These are phyloP conservation scores for Brassica balearica DNA, from an alignment of 441 rosid species.

Conservation along the genomic window DNA sequence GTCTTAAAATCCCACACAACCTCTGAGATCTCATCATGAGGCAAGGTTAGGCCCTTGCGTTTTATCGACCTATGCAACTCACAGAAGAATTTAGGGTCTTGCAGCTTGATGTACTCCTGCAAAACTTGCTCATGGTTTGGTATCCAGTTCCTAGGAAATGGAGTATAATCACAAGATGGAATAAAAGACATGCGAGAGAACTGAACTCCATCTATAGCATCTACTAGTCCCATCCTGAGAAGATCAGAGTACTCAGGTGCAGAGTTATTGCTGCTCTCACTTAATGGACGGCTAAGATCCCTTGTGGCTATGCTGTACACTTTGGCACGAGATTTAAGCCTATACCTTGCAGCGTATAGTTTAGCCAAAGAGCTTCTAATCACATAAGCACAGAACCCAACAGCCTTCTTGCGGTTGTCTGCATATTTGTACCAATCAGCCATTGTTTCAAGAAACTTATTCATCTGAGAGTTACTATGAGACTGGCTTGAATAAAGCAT, in stretches of 20 bases:
- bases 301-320: slow-evolving; percentile 88
- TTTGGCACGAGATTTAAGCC: slow-evolving; percentile 96
- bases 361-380: slow-evolving; percentile 96
- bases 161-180: slow-evolving; percentile 96
- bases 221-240: slow-evolving; percentile 97
- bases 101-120: slow-evolving; percentile 76
- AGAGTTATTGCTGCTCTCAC: slow-evolving; percentile 85
- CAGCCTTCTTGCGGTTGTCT: slow-evolving; percentile 91
- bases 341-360: slow-evolving; percentile 95
- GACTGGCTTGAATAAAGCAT: slow-evolving; percentile 99
- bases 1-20: slow-evolving; percentile 91
- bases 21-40: slow-evolving; percentile 90
- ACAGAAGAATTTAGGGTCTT: slow-evolving; percentile 86
- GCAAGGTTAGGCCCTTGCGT: slow-evolving; percentile 63
- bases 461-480: slow-evolving; percentile 98
- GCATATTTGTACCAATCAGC: slow-evolving; percentile 99
- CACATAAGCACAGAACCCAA: slow-evolving; percentile 97
- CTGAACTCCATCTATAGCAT: slow-evolving; percentile 93
- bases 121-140: slow-evolving; percentile 86
- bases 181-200: slow-evolving; percentile 92
- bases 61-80: slow-evolving; percentile 70
- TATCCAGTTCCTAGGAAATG: slow-evolving; percentile 88
- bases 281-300: slow-evolving; percentile 81
- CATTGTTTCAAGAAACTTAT: slow-evolving; percentile 96
- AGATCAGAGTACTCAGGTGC: slow-evolving; percentile 97